These are phyloP conservation scores for Trametes elegans DNA, from an alignment of 768 basidiomycete genomes.

Conservation along the genomic window DNA sequence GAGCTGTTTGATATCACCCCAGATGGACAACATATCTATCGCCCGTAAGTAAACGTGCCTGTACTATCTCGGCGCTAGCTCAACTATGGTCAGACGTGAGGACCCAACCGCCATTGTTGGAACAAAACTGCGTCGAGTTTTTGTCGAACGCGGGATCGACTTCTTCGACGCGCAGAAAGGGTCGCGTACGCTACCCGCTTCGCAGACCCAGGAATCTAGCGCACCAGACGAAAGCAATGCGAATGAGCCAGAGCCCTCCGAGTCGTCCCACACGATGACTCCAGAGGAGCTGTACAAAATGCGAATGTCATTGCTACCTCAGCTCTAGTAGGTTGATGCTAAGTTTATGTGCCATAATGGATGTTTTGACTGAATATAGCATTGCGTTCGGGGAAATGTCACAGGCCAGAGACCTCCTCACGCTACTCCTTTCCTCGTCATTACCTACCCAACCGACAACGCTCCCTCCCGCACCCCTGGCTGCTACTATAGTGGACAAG, in stretches of 20 bases:
- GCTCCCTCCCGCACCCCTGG: constrained; percentile 36
- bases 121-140: constrained; percentile 65
- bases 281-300: constrained; percentile 71
- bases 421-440: constrained; percentile 49
- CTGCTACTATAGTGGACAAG: constrained; percentile 65
- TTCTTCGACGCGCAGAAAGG: constrained; percentile 61
- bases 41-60: constrained; percentile 52
- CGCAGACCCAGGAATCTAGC: constrained; percentile 24
- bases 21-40: constrained; percentile 67
- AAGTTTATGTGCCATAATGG: not conserved
- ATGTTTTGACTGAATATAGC: constrained; percentile 36
- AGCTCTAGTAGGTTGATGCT: constrained; percentile 59
- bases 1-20: constrained; percentile 65
- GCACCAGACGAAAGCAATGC: constrained; percentile 30
- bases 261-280: constrained; percentile 53
- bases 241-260: constrained; percentile 32
- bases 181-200: constrained; percentile 11
- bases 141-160: constrained; percentile 69
- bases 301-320: constrained; percentile 68
- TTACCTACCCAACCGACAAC: constrained; percentile 30
- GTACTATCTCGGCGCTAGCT: constrained; percentile 1
- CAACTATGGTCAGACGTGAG: constrained; percentile 35
- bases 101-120: constrained; percentile 59
- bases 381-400: constrained; percentile 79
- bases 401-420: constrained; percentile 69